Conservation (phyloP, 768 basidiomycete species). For the Boletus rex-veris region DNA sequence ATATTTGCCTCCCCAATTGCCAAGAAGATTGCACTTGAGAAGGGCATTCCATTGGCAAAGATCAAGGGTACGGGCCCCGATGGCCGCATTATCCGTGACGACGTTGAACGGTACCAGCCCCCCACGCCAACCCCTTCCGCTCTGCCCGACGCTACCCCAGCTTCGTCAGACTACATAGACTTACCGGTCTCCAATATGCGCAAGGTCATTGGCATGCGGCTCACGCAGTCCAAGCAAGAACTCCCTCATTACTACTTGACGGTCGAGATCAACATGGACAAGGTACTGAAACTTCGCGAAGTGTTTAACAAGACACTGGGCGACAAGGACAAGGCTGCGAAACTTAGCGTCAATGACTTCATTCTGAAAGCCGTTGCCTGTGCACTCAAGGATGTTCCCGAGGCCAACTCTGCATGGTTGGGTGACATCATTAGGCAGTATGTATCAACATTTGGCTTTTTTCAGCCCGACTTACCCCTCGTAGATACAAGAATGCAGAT, state of each 20-base stretch:
- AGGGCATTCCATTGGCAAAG: conserved; percentile 84
- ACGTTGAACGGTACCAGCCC: conserved; percentile 87
- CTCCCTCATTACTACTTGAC: conserved; percentile 98
- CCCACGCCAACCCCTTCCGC: conserved; percentile 42
- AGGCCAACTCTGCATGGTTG: conserved; percentile 97
- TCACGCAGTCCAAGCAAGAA: conserved; percentile 90
- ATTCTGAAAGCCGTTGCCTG: conserved; percentile 92
- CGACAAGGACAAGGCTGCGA: conserved; percentile 86
- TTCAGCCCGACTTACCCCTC: neutral
- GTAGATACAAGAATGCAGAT: conserved; percentile 92
- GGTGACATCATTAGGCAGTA: conserved; percentile 95
- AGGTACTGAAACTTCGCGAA: conserved; percentile 87
- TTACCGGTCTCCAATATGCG: conserved; percentile 93
- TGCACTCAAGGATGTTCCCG: conserved; percentile 91
- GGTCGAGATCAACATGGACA: conserved; percentile 94
- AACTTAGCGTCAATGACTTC: conserved; percentile 98
- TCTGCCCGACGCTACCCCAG: conserved; percentile 44
- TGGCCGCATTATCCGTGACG: conserved; percentile 91
- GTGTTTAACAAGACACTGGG: conserved; percentile 89
- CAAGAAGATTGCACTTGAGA: conserved; percentile 94
- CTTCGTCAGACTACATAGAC: conserved; percentile 77
- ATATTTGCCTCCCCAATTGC: conserved; percentile 96
- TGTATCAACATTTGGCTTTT: conserved; percentile 28
- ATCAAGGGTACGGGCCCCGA: conserved; percentile 92
- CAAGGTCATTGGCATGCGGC: conserved; percentile 84